phyloP scores from a whole-genome alignment of 169 alveolate genomes.

The Ichthyophthirius multifiliis region DNA sequence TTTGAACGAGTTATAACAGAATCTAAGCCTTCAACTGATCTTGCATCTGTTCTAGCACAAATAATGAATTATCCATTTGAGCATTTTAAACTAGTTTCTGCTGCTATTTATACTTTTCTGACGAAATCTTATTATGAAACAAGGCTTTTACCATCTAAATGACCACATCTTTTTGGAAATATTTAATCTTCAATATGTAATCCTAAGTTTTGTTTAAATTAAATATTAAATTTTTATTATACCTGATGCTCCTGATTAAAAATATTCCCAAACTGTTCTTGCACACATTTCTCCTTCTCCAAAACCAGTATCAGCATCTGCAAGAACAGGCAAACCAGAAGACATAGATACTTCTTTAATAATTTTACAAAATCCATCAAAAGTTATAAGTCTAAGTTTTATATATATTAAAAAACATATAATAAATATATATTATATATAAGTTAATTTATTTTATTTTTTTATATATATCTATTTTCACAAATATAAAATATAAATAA shows the following conservation, averaged over 20 bases:
- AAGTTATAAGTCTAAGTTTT: conserved; percentile 32
- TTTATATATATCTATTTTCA: too few relatives aligned
- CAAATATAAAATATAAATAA: too few relatives aligned
- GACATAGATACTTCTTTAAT: conserved; percentile 56
- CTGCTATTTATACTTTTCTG: conserved; percentile 79
- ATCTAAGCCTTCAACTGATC: conserved; percentile 78
- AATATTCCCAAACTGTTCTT: conserved; percentile 78
- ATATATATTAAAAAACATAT: neutral
- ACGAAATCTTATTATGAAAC: conserved; percentile 71
- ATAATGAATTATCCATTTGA: conserved; percentile 80
- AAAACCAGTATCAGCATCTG: conserved; percentile 89
- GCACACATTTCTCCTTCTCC: conserved; percentile 86
- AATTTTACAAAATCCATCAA: conserved; percentile 55
- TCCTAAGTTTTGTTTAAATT: neutral
- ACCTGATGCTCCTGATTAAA: conserved; percentile 90
- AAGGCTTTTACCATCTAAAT: conserved; percentile 83
- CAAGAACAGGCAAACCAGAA: conserved; percentile 70
- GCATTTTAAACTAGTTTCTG: conserved; percentile 55
- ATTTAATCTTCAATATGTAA: conserved; percentile 90
- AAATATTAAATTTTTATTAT: neutral
- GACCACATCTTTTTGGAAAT: conserved; percentile 91
- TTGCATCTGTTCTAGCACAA: conserved; percentile 92
- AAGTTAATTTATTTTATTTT: conserved; percentile 7
- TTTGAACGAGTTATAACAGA: conserved; percentile 70
- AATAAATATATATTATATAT: neutral